These are phyloP conservation scores for Podospora didyma DNA, from an alignment of 495 filamentous ascomycete genomes.

Conservation along the genomic window DNA sequence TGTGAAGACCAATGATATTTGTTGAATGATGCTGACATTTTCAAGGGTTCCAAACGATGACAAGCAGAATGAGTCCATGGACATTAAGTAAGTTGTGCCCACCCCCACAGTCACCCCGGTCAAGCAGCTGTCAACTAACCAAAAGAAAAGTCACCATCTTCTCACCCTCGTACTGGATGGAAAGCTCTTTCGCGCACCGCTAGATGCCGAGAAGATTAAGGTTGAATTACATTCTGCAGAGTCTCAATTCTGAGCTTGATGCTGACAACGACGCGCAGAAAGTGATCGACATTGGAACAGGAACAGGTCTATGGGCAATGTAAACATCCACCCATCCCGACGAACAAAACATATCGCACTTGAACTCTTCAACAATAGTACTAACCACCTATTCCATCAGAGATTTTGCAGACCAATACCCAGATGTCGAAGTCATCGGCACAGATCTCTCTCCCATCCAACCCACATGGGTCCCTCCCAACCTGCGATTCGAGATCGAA, in stretches of 20 bases:
- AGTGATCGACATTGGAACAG: conserved; percentile 64
- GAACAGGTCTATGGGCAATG: conserved; percentile 45
- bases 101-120: background rate
- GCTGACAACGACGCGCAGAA: conserved; percentile 38
- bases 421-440: conserved; percentile 52
- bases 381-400: conserved; percentile 16
- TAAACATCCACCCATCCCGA: conserved; percentile 11
- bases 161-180: conserved; percentile 46
- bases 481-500: conserved; percentile 49
- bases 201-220: conserved; percentile 31
- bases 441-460: conserved; percentile 63
- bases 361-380: background rate
- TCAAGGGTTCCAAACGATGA: conserved; percentile 38
- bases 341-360: too few relatives aligned
- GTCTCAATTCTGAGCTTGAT: background rate
- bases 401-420: conserved; percentile 45
- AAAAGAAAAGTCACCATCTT: conserved; percentile 28
- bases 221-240: background rate
- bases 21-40: background rate
- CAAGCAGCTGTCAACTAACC: background rate
- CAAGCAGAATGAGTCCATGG: conserved; percentile 33
- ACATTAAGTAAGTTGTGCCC: conserved; percentile 30
- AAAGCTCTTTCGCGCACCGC: conserved; percentile 53
- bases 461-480: conserved; percentile 45
- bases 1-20: background rate